phyloP scores from a whole-genome alignment of 140 eudicot genomes.

The Flaveria floridana region DNA sequence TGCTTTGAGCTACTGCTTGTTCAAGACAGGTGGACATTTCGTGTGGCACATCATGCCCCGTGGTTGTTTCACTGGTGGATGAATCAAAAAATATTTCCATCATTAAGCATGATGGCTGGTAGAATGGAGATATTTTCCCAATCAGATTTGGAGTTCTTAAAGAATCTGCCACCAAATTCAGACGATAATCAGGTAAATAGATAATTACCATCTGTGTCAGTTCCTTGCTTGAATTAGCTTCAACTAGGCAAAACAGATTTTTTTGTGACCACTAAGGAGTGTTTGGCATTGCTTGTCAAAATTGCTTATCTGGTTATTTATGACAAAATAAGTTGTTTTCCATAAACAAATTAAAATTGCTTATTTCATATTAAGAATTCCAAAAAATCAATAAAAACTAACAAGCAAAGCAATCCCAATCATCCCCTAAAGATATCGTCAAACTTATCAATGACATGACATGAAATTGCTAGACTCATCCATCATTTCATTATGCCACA shows the following conservation, averaged over 20 bases:
- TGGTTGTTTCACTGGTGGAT: conserved; percentile 81
- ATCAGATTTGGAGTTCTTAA: conserved; percentile 51
- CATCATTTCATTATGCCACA: neutral
- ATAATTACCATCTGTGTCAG: conserved; percentile 10
- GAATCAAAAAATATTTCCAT: conserved; percentile 64
- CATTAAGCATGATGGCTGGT: conserved; percentile 53
- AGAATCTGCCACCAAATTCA: conserved; percentile 36
- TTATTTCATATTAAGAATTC: neutral
- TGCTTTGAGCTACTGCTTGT: conserved; percentile 39
- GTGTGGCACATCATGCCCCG: conserved; percentile 67
- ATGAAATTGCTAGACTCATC: neutral
- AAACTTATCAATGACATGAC: neutral
- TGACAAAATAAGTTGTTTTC: neutral
- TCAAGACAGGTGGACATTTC: conserved; percentile 58
- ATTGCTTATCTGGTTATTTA: neutral
- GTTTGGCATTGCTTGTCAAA: neutral
- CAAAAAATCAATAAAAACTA: neutral
- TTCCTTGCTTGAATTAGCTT: conserved; percentile 9
- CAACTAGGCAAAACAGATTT: neutral
- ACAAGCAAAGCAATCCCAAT: neutral
- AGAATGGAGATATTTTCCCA: conserved; percentile 42
- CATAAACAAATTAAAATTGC: neutral
- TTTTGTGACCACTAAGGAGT: neutral
- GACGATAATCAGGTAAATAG: conserved; percentile 45
- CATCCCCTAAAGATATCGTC: neutral